Evolutionary conservation across 2,329 filamentous ascomycete species (phyloP), one percentile per base, ranked within the genome.

Genomic region (Chrysoporthe deuterocubensis): DNA sequence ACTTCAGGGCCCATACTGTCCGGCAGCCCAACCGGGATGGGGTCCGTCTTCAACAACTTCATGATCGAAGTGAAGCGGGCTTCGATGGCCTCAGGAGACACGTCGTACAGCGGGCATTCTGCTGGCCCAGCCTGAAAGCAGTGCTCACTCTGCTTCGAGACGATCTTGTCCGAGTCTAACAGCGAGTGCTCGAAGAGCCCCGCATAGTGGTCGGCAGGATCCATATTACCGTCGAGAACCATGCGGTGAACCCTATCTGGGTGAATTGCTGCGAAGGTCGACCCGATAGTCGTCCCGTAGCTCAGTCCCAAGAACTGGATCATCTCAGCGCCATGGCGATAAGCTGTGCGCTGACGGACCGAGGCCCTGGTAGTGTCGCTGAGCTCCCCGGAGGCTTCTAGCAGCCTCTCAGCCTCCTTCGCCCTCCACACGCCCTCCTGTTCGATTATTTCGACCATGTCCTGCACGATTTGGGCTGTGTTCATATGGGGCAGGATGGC

Each of bases 401-500:
- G 43, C 65, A 73, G 37, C 14, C 67, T 67, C 34, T 44, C 62
- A 1, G 71, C 74, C 68, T 76, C 71, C 13, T 66, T 60, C 13
- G 72, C 73, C 34, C 76, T 70, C 73, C 76, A 81, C 37, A 79
- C 75, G 8, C 77, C 80, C 54, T 82, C 77, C 43, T 72, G 76
- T 69, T 85, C 83, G 13, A 81, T 75, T 46, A 85, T 78, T 52
- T 81, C 78, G 8, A 85, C 73, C 81, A 85, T 84, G 69, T 86
- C 83, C 50, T 79, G 75, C 1, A 81, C 83, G 2, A 82, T 81
- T 34, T 78, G 80, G 1, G 82, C 80, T 0, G 83, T 85, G 18
- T 79, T 80, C 58, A 82, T 75, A 71, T 81, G 82, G 48, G 64
- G 65, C 0, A 73, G 66, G 26, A 75, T 74, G 54, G 73, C 74